phyloP scores from a whole-genome alignment of 179 eudicot genomes.

The Gypsophila paniculata region DNA sequence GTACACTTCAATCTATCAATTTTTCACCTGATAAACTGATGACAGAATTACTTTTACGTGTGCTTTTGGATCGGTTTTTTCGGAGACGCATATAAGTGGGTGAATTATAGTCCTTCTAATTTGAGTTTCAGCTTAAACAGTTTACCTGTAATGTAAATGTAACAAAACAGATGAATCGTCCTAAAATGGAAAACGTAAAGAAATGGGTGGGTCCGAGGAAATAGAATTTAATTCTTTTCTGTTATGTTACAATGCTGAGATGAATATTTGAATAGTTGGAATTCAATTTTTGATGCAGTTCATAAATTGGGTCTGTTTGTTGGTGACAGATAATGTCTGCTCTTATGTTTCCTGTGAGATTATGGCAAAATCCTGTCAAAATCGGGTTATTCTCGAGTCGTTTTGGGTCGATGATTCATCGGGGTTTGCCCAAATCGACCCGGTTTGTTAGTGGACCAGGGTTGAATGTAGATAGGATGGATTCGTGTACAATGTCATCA shows the following conservation, averaged over 20 bases:
- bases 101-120: no score
- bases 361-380: slow-evolving; percentile 30
- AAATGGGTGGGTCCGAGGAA: no score
- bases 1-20: neutral
- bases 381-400: slow-evolving; percentile 9
- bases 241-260: neutral
- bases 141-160: no score
- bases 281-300: neutral
- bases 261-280: neutral
- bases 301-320: slow-evolving; percentile 9
- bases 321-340: slow-evolving; percentile 27
- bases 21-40: neutral
- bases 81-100: no score
- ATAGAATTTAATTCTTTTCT: neutral
- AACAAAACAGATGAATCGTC: no score
- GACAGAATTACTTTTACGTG: neutral
- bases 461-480: slow-evolving; percentile 16
- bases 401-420: slow-evolving; percentile 16
- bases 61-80: no score
- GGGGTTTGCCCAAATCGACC: slow-evolving; percentile 20
- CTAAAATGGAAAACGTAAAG: no score
- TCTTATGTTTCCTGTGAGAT: slow-evolving; percentile 24
- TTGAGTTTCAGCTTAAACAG: no score
- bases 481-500: slow-evolving; percentile 23
- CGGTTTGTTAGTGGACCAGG: slow-evolving; percentile 7